phyloP scores from a whole-genome alignment of 768 basidiomycete genomes.

The Mycena floridula region DNA sequence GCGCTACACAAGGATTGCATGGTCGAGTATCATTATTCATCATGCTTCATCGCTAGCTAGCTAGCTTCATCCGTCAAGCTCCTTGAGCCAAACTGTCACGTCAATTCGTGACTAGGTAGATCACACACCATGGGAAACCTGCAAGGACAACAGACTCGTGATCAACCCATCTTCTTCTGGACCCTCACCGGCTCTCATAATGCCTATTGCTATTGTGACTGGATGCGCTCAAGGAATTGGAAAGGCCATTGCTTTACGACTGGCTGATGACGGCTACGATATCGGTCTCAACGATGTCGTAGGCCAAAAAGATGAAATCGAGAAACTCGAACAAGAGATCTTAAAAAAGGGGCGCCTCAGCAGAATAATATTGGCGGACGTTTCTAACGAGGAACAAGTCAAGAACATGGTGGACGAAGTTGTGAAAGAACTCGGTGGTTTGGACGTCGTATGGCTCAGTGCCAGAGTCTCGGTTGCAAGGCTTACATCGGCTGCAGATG shows the following conservation, averaged over 20 bases:
- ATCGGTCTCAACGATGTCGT: not conserved
- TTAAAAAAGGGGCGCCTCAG: not conserved
- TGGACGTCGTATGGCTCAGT: constrained; percentile 11
- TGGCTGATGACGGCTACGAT: constrained; percentile 19
- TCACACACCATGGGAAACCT: too few relatives aligned
- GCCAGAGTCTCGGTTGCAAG: too few relatives aligned
- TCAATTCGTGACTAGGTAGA: too few relatives aligned
- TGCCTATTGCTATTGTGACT: too few relatives aligned
- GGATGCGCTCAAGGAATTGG: constrained; percentile 23
- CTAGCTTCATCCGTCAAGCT: too few relatives aligned
- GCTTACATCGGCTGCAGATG: too few relatives aligned
- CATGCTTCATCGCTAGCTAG: too few relatives aligned
- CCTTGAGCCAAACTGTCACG: too few relatives aligned
- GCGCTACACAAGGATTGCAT: too few relatives aligned
- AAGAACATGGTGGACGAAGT: constrained; percentile 7
- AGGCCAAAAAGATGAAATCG: not conserved
- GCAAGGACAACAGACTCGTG: too few relatives aligned
- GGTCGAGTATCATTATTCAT: too few relatives aligned
- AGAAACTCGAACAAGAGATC: not conserved
- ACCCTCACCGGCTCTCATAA: constrained; percentile 12
- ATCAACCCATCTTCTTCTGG: not conserved
- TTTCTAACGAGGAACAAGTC: constrained; percentile 8
- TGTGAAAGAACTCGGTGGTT: constrained; percentile 16
- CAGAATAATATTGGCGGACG: constrained; percentile 5
- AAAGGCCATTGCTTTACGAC: constrained; percentile 21